Base-by-base conservation (phyloP, 148 eudicot species). In the Rhododendron kiyosumense region DNA sequence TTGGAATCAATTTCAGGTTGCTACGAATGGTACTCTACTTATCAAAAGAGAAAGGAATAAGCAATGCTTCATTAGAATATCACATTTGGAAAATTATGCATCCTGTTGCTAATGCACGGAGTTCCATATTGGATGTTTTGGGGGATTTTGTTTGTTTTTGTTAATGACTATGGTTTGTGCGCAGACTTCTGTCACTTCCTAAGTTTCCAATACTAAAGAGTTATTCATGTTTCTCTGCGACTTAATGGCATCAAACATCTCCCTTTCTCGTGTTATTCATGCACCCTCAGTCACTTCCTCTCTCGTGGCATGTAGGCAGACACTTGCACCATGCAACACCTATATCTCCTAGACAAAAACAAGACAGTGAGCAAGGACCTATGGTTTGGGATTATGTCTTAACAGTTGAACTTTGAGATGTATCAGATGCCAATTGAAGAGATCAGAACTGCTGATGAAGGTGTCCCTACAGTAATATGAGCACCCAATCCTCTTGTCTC, bases 71-170 rank as follows among this genome's bases (percentile, higher is more conserved):
- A 36, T 20, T 76, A 20, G 17, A 76, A 0, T 2, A 36, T 76
- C 46, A 6, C 10, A 1, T 20, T 76, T 76, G 26, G 46, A 41
- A 41, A 11, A 10, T 22, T 41, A 77, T 15, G n/a, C 78, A 15
- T 77, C 79, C 28, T 77, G 49, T 9, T 1, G 30, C n/a, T 32
- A 74, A 74, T 32, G 20, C 78, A 15, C 0, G 24, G 22, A 74
- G 34, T 41, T 41, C 43, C 78, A 74, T 74, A 9, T 1, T 13
- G 5, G 24, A 20, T 18, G 12, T 8, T 38, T 41, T 76, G 12
- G 9, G 92, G 98, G 82, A 97, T 95, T 22, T 79, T 94, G 88
- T 91, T 92, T 86, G 97, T 94, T 82, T 41, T 94, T 24, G 67
- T 7, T 8, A 5, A 7, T 26, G 0, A 24, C 28, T 2, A 24